These are phyloP conservation scores for Trapa bicornis DNA, from an alignment of 345 rosid species.

Conservation along the genomic window DNA sequence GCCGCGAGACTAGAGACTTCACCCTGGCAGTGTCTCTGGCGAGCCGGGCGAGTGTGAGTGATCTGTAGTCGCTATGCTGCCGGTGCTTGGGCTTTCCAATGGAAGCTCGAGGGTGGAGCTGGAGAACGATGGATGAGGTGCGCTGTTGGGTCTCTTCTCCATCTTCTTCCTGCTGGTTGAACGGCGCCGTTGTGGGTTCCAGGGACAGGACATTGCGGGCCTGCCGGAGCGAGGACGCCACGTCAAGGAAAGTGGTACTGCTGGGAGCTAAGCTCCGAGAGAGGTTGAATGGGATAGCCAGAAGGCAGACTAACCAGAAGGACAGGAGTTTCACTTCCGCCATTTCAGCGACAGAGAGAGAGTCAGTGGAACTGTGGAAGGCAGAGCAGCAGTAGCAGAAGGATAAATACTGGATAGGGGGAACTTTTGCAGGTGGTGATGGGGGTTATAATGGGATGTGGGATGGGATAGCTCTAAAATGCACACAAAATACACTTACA, in stretches of 20 bases:
- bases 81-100: slow-evolving; percentile 19
- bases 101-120: slow-evolving; percentile 41
- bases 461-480: no score
- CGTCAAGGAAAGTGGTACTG: slow-evolving; percentile 8
- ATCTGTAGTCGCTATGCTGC: slow-evolving; percentile 42
- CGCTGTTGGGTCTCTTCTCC: not conserved
- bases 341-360: not conserved
- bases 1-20: slow-evolving; percentile 32
- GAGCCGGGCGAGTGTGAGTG: slow-evolving; percentile 49
- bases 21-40: slow-evolving; percentile 65
- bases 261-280: not conserved
- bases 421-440: not conserved
- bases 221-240: slow-evolving; percentile 1
- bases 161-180: not conserved
- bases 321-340: not conserved
- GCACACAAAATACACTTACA: no score
- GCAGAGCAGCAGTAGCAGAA: not conserved
- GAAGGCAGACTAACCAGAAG: slow-evolving; percentile 1
- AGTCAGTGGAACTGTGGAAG: no score
- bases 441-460: not conserved
- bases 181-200: not conserved
- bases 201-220: slow-evolving; percentile 5
- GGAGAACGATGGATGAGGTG: slow-evolving; percentile 21
- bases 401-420: not conserved
- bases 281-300: slow-evolving; percentile 4